phyloP scores from a whole-genome alignment of 2,329 filamentous ascomycete species.

The Fusarium marasasianum region DNA sequence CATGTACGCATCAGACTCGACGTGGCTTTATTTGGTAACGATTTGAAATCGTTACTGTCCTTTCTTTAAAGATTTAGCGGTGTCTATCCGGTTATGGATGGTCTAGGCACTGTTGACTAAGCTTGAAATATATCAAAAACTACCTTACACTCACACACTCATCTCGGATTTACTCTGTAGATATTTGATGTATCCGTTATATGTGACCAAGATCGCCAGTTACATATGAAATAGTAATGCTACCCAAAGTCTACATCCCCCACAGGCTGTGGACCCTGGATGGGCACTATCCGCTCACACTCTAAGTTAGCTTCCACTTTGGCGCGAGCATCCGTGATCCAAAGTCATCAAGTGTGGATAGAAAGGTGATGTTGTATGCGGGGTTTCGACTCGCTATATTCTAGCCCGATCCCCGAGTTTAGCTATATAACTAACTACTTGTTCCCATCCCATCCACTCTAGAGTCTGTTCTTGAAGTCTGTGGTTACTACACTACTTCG shows the following conservation, averaged over 20 bases:
- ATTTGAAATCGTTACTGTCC: conserved; percentile 19
- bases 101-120: conserved; percentile 7
- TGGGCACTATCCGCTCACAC: conserved; percentile 3
- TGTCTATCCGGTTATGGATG: conserved; percentile 4
- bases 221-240: background rate
- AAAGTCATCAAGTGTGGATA: background rate
- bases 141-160: background rate
- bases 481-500: background rate
- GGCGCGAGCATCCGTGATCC: conserved; percentile 7
- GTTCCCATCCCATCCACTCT: background rate
- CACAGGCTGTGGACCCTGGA: conserved; percentile 21
- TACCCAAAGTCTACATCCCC: conserved; percentile 2
- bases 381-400: conserved; percentile 33
- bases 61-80: conserved; percentile 17
- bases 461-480: background rate
- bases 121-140: background rate
- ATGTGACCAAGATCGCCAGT: background rate
- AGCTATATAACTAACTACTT: conserved; percentile 8
- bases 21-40: conserved; percentile 9
- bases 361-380: conserved; percentile 10
- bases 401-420: conserved; percentile 31
- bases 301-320: background rate
- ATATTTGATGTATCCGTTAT: background rate
- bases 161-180: background rate
- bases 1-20: background rate